Conservation (phyloP, 2,329 filamentous ascomycete species). For the Tolypocladium guangdongense region DNA sequence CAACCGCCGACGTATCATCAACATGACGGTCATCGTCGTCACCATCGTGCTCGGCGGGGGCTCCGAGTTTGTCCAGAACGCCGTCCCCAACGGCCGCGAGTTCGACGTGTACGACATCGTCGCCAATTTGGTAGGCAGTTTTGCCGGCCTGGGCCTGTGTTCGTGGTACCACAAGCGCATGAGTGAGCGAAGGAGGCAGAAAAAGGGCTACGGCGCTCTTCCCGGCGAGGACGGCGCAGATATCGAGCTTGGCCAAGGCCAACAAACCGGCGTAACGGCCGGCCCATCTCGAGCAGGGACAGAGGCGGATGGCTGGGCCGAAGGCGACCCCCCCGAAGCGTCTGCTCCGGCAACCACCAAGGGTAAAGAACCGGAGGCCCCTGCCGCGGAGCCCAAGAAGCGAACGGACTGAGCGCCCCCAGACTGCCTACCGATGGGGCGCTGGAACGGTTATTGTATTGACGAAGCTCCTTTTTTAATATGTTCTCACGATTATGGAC, state of each 20-base stretch:
- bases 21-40: constrained; percentile 73
- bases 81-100: constrained; percentile 61
- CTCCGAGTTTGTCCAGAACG: constrained; percentile 63
- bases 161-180: constrained; percentile 93
- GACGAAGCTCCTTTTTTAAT: background rate
- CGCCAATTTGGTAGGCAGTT: constrained; percentile 75
- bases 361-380: constrained; percentile 12
- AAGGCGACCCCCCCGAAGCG: constrained; percentile 29
- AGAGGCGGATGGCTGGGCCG: constrained; percentile 45
- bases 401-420: constrained; percentile 16
- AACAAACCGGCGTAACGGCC: constrained; percentile 54
- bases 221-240: constrained; percentile 55
- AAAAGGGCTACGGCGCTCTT: constrained; percentile 61
- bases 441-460: background rate
- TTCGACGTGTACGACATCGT: constrained; percentile 78
- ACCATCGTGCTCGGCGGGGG: constrained; percentile 61
- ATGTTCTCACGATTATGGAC: background rate
- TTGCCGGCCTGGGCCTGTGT: constrained; percentile 60
- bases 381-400: constrained; percentile 19
- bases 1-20: constrained; percentile 69
- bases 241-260: constrained; percentile 65
- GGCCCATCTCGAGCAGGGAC: constrained; percentile 20
- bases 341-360: constrained; percentile 4
- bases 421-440: background rate
- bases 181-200: constrained; percentile 73